Evolutionary conservation across 768 basidiomycete genomes (phyloP).

Genomic region (Boletus tylopilopsis): DNA sequence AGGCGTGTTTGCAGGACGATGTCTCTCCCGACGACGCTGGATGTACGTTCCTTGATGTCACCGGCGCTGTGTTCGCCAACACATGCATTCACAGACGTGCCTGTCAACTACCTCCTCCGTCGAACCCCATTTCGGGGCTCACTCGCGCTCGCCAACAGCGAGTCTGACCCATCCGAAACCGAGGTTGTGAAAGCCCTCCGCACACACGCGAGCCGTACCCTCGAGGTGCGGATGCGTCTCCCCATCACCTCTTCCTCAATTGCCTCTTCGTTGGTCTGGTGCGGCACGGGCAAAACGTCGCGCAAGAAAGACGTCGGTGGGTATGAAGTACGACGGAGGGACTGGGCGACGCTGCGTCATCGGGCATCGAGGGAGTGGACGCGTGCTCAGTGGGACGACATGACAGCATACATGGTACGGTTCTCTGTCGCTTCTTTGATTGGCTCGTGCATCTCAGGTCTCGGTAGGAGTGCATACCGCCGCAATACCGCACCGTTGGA

Average conservation of each 20-base stretch:
- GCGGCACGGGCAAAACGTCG: constrained; percentile 28
- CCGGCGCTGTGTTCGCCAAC: too few species aligned
- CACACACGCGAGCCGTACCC: constrained; percentile 36
- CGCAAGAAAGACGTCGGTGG: constrained; percentile 40
- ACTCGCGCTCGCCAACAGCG: not conserved
- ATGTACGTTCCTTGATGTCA: constrained; percentile 44
- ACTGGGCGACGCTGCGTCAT: constrained; percentile 32
- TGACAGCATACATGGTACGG: constrained; percentile 64
- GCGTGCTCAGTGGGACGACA: constrained; percentile 55
- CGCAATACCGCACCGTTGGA: constrained; percentile 47
- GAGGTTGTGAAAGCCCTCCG: constrained; percentile 58
- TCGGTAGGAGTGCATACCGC: constrained; percentile 67
- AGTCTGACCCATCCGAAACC: constrained; percentile 35
- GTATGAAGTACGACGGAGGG: constrained; percentile 63
- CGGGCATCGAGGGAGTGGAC: constrained; percentile 25
- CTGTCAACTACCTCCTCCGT: constrained; percentile 53
- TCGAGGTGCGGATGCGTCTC: constrained; percentile 65
- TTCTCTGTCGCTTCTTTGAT: not conserved
- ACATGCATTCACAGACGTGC: constrained; percentile 42
- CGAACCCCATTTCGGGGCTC: constrained; percentile 29
- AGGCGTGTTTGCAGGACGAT: constrained; percentile 24
- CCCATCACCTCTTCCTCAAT: constrained; percentile 15
- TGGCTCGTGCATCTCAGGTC: not conserved
- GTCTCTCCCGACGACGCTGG: constrained; percentile 30
- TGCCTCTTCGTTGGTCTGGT: constrained; percentile 30